Base-by-base conservation (phyloP, 2,329 filamentous ascomycete species). In the Cladophialophora carrionii region DNA sequence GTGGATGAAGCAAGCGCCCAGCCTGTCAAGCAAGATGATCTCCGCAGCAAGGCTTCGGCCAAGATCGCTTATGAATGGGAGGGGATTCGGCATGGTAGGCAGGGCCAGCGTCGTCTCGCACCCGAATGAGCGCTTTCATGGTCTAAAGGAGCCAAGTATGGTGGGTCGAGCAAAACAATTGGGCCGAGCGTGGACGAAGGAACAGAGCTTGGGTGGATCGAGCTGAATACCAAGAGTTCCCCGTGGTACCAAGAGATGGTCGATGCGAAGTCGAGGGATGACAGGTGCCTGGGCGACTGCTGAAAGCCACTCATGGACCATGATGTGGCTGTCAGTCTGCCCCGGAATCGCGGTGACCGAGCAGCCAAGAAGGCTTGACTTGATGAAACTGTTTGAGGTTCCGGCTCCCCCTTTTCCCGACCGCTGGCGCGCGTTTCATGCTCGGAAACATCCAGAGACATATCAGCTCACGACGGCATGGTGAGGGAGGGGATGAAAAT, bases 1-100 rank as follows among this genome's bases (percentile, higher is more conserved):
- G 34, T 59, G 53, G 61, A 57, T 53, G 37, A 53, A 54, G 56
- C 34, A 20, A 29, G 29, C 46, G 49, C 54, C 46, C 31, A 58
- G 61, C 29, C 49, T 52, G 26, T 31, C 12, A 17, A 41, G 46
- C 54, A 26, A 22, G 26, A 58, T 24, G 49, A 48, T 62, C 61
- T 63, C 55, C 41, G 32, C 59, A 55, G 55, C 55, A 63, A 63
- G 61, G 61, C 61, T 63, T 34, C 56, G 55, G 56, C 55, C 61
- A 63, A 63, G 61, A 14, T 31, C 7, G 2, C 29, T 43, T 26
- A 46, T 52, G 14, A 31, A 20, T 22, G 14, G 37, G 34, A 20
- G 29, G 20, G 31, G 46, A 43, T 29, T 29, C 3, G 57, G 32
- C 20, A 22, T 60, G 37, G 31, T 60, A 46, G 48, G 48, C 48